Conservation (phyloP, 495 filamentous ascomycete species). For the Aspergillus leporis region DNA sequence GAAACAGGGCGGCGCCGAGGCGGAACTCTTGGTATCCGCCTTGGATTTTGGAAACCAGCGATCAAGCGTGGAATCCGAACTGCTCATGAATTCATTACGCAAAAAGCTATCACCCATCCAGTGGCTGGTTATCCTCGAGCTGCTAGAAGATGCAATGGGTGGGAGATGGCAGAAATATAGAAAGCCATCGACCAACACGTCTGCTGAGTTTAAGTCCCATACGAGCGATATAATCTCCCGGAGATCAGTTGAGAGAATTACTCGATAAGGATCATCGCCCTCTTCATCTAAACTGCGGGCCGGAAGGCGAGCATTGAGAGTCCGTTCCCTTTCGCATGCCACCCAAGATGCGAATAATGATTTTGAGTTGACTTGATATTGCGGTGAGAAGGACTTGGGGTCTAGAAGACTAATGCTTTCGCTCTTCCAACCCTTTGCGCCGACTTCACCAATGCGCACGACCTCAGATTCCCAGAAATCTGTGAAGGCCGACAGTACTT, state of each 20-base stretch:
- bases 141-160: conserved; percentile 29
- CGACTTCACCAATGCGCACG: conserved; percentile 73
- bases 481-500: conserved; percentile 51
- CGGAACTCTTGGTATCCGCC: conserved; percentile 13
- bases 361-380: conserved; percentile 21
- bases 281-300: conserved; percentile 65
- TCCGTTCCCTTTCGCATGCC: conserved; percentile 54
- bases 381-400: conserved; percentile 22
- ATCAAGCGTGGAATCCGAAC: conserved; percentile 23
- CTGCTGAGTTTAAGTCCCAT: conserved; percentile 29
- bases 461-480: conserved; percentile 89
- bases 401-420: conserved; percentile 14
- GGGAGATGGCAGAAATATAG: conserved; percentile 71
- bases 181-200: conserved; percentile 63
- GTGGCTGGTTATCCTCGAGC: conserved; percentile 22
- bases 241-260: conserved; percentile 79
- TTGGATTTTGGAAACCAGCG: conserved; percentile 24
- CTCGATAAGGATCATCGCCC: conserved; percentile 75
- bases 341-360: conserved; percentile 59
- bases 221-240: conserved; percentile 59
- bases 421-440: conserved; percentile 67
- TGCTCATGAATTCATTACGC: conserved; percentile 42
- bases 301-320: conserved; percentile 54
- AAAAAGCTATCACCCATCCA: conserved; percentile 50
- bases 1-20: conserved; percentile 18